A percentile compares a stretch with the other conserved stretches of the same genome.
phyloP scores from a whole-genome alignment of 192 early-diverging fungal genomes.

The Phycomyces nitens region DNA sequence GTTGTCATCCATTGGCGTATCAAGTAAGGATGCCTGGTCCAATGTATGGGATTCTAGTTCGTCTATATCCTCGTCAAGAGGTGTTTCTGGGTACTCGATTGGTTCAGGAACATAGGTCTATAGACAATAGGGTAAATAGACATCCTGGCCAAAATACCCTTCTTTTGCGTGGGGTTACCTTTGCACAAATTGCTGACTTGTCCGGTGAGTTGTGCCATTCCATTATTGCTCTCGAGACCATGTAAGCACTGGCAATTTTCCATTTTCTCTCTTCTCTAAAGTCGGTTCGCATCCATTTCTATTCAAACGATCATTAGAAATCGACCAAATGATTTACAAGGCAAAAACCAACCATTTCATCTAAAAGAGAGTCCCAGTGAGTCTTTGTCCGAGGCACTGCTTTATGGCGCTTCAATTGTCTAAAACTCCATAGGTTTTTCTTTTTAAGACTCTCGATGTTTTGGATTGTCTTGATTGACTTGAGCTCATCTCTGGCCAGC shows the following conservation, averaged over 20 bases:
- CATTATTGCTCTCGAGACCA: slow-evolving; percentile 58
- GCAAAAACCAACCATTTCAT: slow-evolving; percentile 62
- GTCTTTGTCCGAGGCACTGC: slow-evolving; percentile 54
- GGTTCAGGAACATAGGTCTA: neutral
- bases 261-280: slow-evolving; percentile 79
- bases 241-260: slow-evolving; percentile 74
- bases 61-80: neutral
- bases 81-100: neutral
- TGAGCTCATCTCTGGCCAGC: slow-evolving; percentile 75
- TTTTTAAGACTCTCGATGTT: slow-evolving; percentile 69
- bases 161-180: slow-evolving; percentile 42
- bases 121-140: neutral
- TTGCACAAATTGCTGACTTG: slow-evolving; percentile 64
- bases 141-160: neutral
- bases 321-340: no score
- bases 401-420: slow-evolving; percentile 64
- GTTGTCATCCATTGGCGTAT: neutral
- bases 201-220: slow-evolving; percentile 73
- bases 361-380: slow-evolving; percentile 75
- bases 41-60: neutral
- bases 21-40: neutral
- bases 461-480: slow-evolving; percentile 58
- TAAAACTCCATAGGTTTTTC: slow-evolving; percentile 68
- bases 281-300: slow-evolving; percentile 79
- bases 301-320: neutral